phyloP scores from a whole-genome alignment of 148 eudicot species.

The Rhododendron williamsianum region DNA sequence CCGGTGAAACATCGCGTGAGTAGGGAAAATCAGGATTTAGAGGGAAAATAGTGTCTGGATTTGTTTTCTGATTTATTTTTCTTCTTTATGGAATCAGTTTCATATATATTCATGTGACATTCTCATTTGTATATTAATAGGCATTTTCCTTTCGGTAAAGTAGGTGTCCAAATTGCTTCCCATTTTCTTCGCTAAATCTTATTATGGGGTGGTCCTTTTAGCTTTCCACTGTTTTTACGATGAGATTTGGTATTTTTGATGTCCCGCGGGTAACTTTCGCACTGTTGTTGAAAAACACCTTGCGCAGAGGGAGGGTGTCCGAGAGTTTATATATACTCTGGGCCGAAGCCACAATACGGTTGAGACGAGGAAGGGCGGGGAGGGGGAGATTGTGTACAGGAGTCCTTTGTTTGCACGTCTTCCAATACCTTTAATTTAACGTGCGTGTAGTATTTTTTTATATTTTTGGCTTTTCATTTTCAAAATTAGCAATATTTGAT shows the following conservation, averaged over 20 bases:
- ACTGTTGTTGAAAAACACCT: not conserved
- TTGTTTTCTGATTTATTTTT: not conserved
- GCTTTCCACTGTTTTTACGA: too few relatives aligned
- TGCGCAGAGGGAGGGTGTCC: not conserved
- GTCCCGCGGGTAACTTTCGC: not conserved
- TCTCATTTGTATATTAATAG: constrained; percentile 4
- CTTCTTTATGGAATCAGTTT: not conserved
- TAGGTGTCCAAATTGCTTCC: not conserved
- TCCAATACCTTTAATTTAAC: not conserved
- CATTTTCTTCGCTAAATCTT: not conserved
- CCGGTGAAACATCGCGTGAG: constrained; percentile 14
- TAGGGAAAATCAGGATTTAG: not conserved
- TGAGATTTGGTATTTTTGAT: too few relatives aligned
- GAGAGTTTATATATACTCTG: not conserved
- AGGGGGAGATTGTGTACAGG: too few relatives aligned
- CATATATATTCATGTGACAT: not conserved
- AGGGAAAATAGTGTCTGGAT: not conserved
- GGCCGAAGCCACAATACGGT: not conserved
- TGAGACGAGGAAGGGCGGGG: too few relatives aligned
- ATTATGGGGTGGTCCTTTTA: too few relatives aligned
- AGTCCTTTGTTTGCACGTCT: too few relatives aligned
- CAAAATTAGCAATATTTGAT: too few relatives aligned
- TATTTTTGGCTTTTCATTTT: too few relatives aligned
- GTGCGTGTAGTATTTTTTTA: not conserved
- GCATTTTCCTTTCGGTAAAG: not conserved